phyloP scores from a whole-genome alignment of 768 basidiomycete genomes.

The Hericium coralloides region DNA sequence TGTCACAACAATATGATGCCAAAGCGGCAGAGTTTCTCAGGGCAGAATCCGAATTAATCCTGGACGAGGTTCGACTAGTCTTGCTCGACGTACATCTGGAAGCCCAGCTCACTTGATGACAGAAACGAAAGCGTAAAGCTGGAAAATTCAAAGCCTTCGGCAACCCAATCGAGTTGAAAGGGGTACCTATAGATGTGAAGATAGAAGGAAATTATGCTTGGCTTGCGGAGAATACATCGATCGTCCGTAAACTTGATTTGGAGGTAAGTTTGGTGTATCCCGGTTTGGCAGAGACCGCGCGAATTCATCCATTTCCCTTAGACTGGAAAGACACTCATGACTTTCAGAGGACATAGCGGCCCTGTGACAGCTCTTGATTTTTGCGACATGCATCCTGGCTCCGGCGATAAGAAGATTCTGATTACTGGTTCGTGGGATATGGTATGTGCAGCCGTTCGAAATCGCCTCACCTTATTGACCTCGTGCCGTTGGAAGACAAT shows the following conservation, averaged over 20 bases:
- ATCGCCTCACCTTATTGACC: constrained; percentile 7
- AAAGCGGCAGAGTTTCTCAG: constrained; percentile 6
- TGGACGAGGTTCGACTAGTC: constrained; percentile 39
- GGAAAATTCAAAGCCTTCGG: constrained; percentile 65
- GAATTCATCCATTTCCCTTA: constrained; percentile 22
- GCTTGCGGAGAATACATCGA: constrained; percentile 82
- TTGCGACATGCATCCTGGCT: constrained; percentile 31
- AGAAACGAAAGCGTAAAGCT: constrained; percentile 71
- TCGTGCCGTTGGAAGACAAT: constrained; percentile 49
- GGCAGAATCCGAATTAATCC: constrained; percentile 41
- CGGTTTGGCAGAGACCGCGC: not conserved
- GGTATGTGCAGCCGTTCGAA: constrained; percentile 24
- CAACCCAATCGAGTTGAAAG: constrained; percentile 65
- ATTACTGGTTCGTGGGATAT: constrained; percentile 95
- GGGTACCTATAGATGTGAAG: constrained; percentile 66
- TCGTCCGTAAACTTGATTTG: constrained; percentile 64
- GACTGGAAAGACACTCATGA: constrained; percentile 72
- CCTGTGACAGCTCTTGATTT: constrained; percentile 84
- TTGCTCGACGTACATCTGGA: not conserved
- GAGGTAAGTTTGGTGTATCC: constrained; percentile 38
- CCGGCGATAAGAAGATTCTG: constrained; percentile 42
- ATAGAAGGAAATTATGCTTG: constrained; percentile 63
- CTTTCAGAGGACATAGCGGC: constrained; percentile 79
- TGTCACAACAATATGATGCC: not conserved
- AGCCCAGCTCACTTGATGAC: constrained; percentile 1